Base-by-base conservation (phyloP, 805 yeast species). In the Isabelozyma heimii region DNA sequence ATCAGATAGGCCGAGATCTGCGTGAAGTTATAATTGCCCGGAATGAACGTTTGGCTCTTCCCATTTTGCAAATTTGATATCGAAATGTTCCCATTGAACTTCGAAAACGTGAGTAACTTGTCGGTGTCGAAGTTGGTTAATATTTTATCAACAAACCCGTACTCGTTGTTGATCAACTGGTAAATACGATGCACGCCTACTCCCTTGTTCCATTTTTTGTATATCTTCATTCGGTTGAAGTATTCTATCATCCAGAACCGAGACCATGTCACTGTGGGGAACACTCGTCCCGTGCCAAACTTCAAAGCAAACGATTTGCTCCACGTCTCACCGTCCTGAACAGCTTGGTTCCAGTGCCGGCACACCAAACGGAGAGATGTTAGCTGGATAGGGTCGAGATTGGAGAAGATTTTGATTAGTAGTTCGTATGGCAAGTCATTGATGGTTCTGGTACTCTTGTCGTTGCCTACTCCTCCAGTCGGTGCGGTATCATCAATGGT, bases 241-340 rank as follows among this genome's bases (percentile, higher is more conserved):
- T 78, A 70, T 57, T 81, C 85, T 44, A 60, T 57, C 47, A 74
- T 63, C 81, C 83, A 81, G n/a, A 52, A 51, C n/a, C 47, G 52
- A 3, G 78, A 69, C n/a, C 76, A 62, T 2, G 79, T 64, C 10
- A 76, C 61, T 5, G 79, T 68, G 4, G 83, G 73, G 51, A 81
- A 80, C 6, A 53, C 49, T 1, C 47, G 57, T 33, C 56, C 66
- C 5, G 70, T 65, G 1, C 72, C 70, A 52, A 76, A 77, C 43
- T 68, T 64, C 33, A 62, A 53, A 30, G 60, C 59, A 54, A 80
- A 80, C 6, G 80, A 72, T 37, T 66, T 69, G 51, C 64, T 62
- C 85, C 85, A 81, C 24, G 79, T 73, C 9, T 66, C 61, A 47
- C 72, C 69, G 55, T 79, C 80, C 47, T 67, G 66, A 2, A 78